Evolutionary conservation across 306 rosid genomes (phyloP), one percentile per base, ranked within the genome.

Genomic region (Prunus mongolica): DNA sequence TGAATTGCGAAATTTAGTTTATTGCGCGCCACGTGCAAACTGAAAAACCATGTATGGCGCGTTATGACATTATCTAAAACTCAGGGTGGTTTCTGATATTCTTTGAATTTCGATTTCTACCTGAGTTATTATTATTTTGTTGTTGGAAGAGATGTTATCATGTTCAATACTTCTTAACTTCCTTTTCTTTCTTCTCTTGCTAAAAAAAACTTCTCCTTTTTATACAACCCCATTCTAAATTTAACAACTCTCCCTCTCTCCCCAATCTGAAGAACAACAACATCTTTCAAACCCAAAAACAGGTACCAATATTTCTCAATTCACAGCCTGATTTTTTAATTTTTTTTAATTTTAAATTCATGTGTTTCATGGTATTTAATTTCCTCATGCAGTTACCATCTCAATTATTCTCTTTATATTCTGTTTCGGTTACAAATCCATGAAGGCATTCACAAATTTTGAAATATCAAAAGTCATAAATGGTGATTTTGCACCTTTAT

Each of bases 381-480:
- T 77, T 76, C 38, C 32, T 68, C 69, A 57, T 76, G 86, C 90
- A 72, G 82, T 82, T 76, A 82, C 66, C 7, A 55, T 82, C 44
- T 57, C 70, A 73, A 62, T 73, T 51, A 27, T 13, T 28, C 28
- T 44, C 15, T 69, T 67, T 51, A 60, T 52, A 2, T 54, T 46
- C 50, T 73, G 46, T 84, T 85, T 87, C 93, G 75, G 89, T 89
- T 89, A 85, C 82, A 64, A 82, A 75, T 6, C 65, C 64, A 16
- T 71, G 57, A 41, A 13, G 46, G 25, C 69, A 22, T 47, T 64
- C 50, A 41, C 20, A 4, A 64, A 69, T 56, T 69, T 57, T 72
- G 68, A 81, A 76, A 60, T 71, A 24, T 61, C n/a, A 22, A 41
- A 61, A 64, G 63, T 68, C 38, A 67, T 64, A 61, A 77, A 82